Base-by-base conservation (phyloP, 768 basidiomycete species). In the Kwoniella heveanensis region DNA sequence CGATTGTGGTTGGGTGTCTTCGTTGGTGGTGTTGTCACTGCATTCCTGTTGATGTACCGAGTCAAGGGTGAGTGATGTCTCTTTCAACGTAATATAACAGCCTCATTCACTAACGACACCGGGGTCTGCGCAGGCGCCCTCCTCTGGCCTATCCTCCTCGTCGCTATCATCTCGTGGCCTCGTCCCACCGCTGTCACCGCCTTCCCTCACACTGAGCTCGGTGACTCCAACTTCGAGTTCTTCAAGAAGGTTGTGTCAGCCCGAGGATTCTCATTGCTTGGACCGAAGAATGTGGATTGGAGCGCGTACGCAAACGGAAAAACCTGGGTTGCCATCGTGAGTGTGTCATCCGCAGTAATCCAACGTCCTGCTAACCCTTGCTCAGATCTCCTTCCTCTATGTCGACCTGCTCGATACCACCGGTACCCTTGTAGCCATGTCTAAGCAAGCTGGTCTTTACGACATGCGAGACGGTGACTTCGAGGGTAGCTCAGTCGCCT, bases 1-100 rank as follows among this genome's bases (percentile, higher is more conserved):
- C 89, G 88, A 10, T 87, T 90, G 82, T 93, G 91, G 91, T 80
- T 92, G n/a, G 91, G 91, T 36, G 85, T 92, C 60, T 90, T 91
- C 78, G 81, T 87, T 6, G 91, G 91, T 68, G 91, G 91, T 4
- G 84, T 93, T 66, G 75, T 92, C 56, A 92, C 91, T 1, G 83
- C 89, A 2, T 81, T 91, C 56, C 79, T 93, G 62, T 88, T 93
- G 87, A 83, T 92, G 70, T 93, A 90, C 80, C 88, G 90, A 56
- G 83, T 93, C 73, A 88, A 88, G 63, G 91, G 90, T 30, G 88
- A 90, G 68, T 64, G 19, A 51, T 4, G 12, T 2, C 12, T 51
- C 47, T 21, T 10, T n/a, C 21, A 19, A 13, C 9, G 25, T 15
- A 15, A 21, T 3, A 46, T 32, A 1, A 44, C 39, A 10, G 9